Conservation (phyloP, 208 protist genomes). For the Wallacemonas sp. region DNA sequence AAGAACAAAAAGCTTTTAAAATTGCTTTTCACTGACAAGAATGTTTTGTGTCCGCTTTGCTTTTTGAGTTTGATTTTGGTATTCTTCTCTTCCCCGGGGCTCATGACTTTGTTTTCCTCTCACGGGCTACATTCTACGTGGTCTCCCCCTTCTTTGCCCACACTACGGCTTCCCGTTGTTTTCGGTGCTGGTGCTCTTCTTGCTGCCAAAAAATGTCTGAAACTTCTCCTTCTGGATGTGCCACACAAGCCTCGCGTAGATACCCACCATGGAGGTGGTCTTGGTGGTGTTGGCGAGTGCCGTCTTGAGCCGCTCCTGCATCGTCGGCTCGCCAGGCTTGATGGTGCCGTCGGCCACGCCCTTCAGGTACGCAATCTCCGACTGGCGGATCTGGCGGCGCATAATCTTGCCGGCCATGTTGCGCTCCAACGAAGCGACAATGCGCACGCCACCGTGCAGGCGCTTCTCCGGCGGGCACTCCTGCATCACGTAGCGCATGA, state of each 20-base stretch:
- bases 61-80: too few relatives aligned
- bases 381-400: slow-evolving; percentile 46
- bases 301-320: background rate
- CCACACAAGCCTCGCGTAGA: background rate
- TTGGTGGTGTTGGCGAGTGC: background rate
- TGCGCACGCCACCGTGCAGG: slow-evolving; percentile 66
- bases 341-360: slow-evolving; percentile 10
- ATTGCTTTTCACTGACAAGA: too few relatives aligned
- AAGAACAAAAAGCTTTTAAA: too few relatives aligned
- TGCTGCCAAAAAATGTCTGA: background rate
- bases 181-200: background rate
- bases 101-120: too few relatives aligned
- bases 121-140: too few relatives aligned
- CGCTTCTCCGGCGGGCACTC: slow-evolving; percentile 73
- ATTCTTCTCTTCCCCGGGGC: too few relatives aligned
- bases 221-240: background rate
- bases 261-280: background rate
- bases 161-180: background rate
- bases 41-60: too few relatives aligned
- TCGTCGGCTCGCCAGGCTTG: background rate
- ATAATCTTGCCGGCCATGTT: slow-evolving; percentile 80
- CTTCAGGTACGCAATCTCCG: slow-evolving; percentile 45
- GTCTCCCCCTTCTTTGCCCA: background rate
- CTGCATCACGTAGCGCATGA: slow-evolving; percentile 47
- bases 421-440: slow-evolving; percentile 75